A percentile compares a stretch with the other conserved stretches of the same genome.
Evolutionary conservation across 208 protist species (phyloP).

Genomic region (Acanthamoeba sp.): DNA sequence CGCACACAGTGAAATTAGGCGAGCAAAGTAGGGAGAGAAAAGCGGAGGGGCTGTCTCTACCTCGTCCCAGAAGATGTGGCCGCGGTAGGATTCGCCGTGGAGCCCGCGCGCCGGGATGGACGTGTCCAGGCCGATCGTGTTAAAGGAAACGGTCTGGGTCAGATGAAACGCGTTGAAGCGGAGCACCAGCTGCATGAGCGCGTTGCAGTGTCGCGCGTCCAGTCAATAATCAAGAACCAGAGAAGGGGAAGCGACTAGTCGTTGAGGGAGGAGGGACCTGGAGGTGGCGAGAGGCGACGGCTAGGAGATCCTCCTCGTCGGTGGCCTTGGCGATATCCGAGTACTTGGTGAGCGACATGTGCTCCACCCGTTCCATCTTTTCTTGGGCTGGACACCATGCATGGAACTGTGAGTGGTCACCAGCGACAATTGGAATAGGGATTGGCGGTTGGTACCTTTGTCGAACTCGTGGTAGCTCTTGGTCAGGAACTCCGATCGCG

Average conservation of each 20-base stretch:
- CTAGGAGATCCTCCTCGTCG: neutral
- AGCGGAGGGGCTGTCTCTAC: neutral
- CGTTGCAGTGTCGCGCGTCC: neutral
- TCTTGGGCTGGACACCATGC: too few relatives aligned
- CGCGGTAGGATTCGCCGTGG: conserved; percentile 78
- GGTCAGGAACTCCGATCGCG: neutral
- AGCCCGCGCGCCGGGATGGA: conserved; percentile 76
- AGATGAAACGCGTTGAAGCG: conserved; percentile 73
- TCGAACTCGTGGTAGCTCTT: conserved; percentile 7
- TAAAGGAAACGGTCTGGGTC: conserved; percentile 62
- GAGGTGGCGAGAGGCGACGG: neutral
- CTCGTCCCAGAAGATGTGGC: conserved; percentile 83
- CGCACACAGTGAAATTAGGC: neutral
- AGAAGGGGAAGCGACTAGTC: neutral
- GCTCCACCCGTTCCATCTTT: neutral
- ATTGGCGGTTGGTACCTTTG: neutral
- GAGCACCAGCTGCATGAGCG: conserved; percentile 68
- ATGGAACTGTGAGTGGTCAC: too few relatives aligned
- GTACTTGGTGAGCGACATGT: neutral
- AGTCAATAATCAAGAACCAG: neutral
- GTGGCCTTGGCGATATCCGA: neutral
- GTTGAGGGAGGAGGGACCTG: neutral
- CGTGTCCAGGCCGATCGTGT: conserved; percentile 70
- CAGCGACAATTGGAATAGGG: too few relatives aligned
- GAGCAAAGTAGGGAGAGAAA: neutral